phyloP scores from a whole-genome alignment of 1,284 basidiomycete genomes.

The Apiotrichum gracile region DNA sequence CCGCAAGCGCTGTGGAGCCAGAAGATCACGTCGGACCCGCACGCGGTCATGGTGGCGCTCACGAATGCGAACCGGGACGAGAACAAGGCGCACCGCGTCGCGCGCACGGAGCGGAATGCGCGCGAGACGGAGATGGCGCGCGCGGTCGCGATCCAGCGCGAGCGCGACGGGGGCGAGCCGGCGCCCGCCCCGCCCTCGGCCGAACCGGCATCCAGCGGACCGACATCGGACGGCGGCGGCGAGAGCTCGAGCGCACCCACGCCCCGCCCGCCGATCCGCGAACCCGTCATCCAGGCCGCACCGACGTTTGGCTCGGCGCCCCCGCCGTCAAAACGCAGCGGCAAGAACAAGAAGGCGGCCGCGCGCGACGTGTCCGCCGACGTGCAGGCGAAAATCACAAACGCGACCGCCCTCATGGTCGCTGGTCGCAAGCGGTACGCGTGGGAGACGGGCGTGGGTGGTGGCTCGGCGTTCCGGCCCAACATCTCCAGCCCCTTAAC shows the following conservation, averaged over 20 bases:
- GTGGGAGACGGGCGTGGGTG: conserved; percentile 29
- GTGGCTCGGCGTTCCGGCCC: conserved; percentile 9
- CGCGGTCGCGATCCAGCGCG: conserved; percentile 14
- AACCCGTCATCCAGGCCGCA: conserved; percentile 13
- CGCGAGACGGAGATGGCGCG: conserved; percentile 34
- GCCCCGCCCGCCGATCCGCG: conserved; percentile 1
- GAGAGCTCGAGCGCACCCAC: conserved; percentile 5
- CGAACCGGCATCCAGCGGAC: neutral
- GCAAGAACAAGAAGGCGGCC: conserved; percentile 13
- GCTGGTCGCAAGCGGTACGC: conserved; percentile 29
- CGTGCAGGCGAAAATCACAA: conserved; percentile 37
- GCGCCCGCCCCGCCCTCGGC: neutral
- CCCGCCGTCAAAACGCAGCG: conserved; percentile 5
- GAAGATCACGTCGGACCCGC: conserved; percentile 27
- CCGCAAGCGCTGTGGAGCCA: conserved; percentile 34
- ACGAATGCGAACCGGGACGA: conserved; percentile 32
- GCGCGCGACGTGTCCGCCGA: conserved; percentile 28
- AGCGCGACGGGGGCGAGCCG: conserved; percentile 4
- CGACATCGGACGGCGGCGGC: neutral
- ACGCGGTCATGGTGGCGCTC: conserved; percentile 29
- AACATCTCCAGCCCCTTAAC: conserved; percentile 9
- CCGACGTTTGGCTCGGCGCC: conserved; percentile 21
- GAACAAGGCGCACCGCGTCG: conserved; percentile 33
- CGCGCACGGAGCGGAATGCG: conserved; percentile 36
- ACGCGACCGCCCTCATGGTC: conserved; percentile 23